These are phyloP conservation scores for Erodium chrysanthum DNA, from an alignment of 441 rosid species.

Conservation along the genomic window DNA sequence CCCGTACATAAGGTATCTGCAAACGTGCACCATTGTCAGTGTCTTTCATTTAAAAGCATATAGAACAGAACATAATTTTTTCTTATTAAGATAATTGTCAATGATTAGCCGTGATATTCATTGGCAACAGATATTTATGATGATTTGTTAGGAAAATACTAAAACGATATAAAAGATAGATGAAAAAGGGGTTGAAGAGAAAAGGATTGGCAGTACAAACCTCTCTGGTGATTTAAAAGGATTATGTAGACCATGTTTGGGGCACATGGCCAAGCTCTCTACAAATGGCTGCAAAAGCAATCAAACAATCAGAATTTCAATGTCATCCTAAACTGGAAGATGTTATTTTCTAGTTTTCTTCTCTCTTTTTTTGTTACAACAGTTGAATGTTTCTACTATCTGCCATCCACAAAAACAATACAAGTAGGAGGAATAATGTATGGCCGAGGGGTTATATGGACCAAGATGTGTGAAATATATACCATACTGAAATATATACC, in stretches of 20 bases:
- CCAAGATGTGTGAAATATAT: neutral
- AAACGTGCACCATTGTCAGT: conserved; percentile 4
- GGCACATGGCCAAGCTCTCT: conserved; percentile 83
- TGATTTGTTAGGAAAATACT: neutral
- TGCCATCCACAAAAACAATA: neutral
- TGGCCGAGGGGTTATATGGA: neutral
- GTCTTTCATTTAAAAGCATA: neutral
- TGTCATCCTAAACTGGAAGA: neutral
- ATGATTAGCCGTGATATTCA: neutral
- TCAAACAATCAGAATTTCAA: conserved; percentile 17
- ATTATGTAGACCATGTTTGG: conserved; percentile 93
- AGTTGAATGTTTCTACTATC: neutral
- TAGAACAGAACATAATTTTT: neutral
- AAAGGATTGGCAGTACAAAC: conserved; percentile 27
- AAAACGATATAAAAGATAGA: conserved; percentile 2
- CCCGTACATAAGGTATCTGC: conserved; percentile 83
- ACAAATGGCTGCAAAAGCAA: conserved; percentile 65
- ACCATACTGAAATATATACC: conserved; percentile 30
- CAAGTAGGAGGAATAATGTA: neutral
- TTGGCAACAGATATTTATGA: neutral
- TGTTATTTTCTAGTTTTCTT: neutral
- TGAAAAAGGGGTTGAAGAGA: conserved; percentile 2
- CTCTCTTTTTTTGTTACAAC: neutral
- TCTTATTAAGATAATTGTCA: neutral
- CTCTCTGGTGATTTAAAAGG: conserved; percentile 95